A percentile compares a stretch with the other conserved stretches of the same genome.
Evolutionary conservation across 2,329 filamentous ascomycete genomes (phyloP).

Genomic region (Penicillium sp.): DNA sequence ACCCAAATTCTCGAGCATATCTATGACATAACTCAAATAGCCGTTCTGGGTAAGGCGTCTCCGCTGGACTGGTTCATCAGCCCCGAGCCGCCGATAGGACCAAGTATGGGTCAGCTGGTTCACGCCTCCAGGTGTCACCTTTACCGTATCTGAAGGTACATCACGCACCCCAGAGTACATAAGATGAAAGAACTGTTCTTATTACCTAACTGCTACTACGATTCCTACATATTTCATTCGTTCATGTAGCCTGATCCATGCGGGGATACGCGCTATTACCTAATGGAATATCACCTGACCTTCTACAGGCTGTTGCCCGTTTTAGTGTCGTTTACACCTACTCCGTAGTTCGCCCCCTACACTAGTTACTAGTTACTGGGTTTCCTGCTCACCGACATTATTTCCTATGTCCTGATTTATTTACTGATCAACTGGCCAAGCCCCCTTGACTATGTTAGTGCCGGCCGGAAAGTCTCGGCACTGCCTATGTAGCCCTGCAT

Average conservation of each 20-base stretch:
- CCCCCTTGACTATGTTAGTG: background rate
- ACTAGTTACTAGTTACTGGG: background rate
- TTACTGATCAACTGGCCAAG: slow-evolving; percentile 3
- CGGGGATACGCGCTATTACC: slow-evolving; percentile 21
- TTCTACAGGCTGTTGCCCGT: background rate
- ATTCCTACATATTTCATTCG: slow-evolving; percentile 9
- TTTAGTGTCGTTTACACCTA: too few species aligned
- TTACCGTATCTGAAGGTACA: background rate
- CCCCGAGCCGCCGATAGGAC: slow-evolving; percentile 1
- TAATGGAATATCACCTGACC: slow-evolving; percentile 24
- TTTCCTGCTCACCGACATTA: slow-evolving; percentile 8
- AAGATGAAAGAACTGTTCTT: slow-evolving; percentile 15
- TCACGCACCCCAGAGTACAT: slow-evolving; percentile 17
- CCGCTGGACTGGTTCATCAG: background rate
- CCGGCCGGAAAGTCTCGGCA: background rate
- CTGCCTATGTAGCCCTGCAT: slow-evolving; percentile 7
- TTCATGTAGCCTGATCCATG: slow-evolving; percentile 17
- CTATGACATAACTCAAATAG: slow-evolving; percentile 11
- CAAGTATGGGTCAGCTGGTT: slow-evolving; percentile 11
- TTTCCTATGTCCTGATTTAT: background rate
- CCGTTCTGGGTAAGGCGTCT: background rate
- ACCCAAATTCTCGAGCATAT: background rate
- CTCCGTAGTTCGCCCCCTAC: background rate
- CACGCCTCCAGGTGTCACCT: slow-evolving; percentile 1
- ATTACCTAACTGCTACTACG: slow-evolving; percentile 17